Base-by-base conservation (phyloP, 2,329 filamentous ascomycete genomes). In the Cladosporium phlei region DNA sequence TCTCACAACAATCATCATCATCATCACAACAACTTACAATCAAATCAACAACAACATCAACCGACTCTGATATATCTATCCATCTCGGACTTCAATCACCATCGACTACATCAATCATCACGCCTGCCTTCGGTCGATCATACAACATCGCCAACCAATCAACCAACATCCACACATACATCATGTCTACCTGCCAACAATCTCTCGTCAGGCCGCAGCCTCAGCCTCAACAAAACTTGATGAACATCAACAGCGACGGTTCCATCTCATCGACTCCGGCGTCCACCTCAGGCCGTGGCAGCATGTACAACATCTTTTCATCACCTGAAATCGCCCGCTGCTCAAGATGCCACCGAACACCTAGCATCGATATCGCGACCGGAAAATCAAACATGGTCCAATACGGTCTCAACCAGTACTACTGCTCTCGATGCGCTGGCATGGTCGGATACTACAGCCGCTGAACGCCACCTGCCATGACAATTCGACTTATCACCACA, bases 321-420 rank as follows among this genome's bases (percentile, higher is more conserved):
- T 54, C 52, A 9, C 51, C 51, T 14, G 57, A 59, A 9, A 38
- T 56, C 7, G 63, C 63, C 5, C 53, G 64, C 32, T 67, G 64
- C 46, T 67, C 64, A 14, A 49, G 64, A 39, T 67, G 64, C 47
- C 63, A 64, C 40, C 56, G 64, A 20, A 60, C 61, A 7, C 53
- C 57, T 14, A 64, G 61, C 54, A 38, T 64, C 34, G 61, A 66
- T 39, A 38, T 60, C 17, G 46, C 55, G 37, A 63, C 61, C 5
- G 61, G 62, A n/a, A 58, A 60, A 37, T 57, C 53, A 43, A 66
- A 64, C 53, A 67, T 67, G 64, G 49, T 66, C 12, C 53, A 55
- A 10, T 67, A 66, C 34, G 64, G 64, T 8, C 53, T 66, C 14
- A 67, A 67, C 34, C 55, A 59, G 25, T 67, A 61, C 56, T 67